Percentiles rank a stretch among this genome's conserved stretches.
phyloP scores from a whole-genome alignment of 768 basidiomycete genomes.

The Lactarius hengduanensis region DNA sequence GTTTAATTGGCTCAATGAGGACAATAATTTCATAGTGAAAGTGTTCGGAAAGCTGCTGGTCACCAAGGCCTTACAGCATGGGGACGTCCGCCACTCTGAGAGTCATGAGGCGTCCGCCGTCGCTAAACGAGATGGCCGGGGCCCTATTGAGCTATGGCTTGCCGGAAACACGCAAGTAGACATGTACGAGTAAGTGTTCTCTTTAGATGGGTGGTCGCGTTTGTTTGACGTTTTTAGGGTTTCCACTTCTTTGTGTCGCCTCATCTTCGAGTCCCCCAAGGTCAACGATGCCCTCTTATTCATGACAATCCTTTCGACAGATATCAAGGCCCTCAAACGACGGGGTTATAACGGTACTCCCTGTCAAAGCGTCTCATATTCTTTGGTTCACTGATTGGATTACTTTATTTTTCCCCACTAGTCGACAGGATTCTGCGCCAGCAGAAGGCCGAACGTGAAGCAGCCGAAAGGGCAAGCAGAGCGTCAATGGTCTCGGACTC shows the following conservation, averaged over 20 bases:
- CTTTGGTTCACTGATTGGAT: conserved; percentile 28
- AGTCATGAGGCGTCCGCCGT: conserved; percentile 74
- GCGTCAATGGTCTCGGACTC: conserved; percentile 26
- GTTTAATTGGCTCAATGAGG: conserved; percentile 61
- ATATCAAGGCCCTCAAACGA: conserved; percentile 74
- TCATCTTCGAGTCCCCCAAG: conserved; percentile 75
- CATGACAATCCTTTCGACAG: conserved; percentile 92
- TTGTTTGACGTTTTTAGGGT: conserved; percentile 49
- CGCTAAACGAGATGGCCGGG: conserved; percentile 50
- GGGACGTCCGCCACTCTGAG: conserved; percentile 47
- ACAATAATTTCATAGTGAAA: conserved; percentile 67
- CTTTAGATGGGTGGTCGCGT: conserved; percentile 8
- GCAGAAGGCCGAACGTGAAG: conserved; percentile 65
- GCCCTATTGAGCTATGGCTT: conserved; percentile 74
- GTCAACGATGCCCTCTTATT: conserved; percentile 87
- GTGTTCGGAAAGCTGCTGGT: conserved; percentile 63
- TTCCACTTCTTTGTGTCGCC: conserved; percentile 75
- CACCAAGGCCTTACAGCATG: conserved; percentile 58
- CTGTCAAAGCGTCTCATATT: not conserved
- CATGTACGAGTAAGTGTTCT: conserved; percentile 81
- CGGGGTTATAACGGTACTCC: conserved; percentile 79
- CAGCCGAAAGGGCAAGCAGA: conserved; percentile 49
- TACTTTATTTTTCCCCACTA: conserved; percentile 34
- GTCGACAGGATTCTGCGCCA: conserved; percentile 90
- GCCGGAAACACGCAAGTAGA: conserved; percentile 75